Percentiles rank a stretch among this genome's conserved stretches.
Evolutionary conservation across 2,329 filamentous ascomycete genomes (phyloP).

Genomic region (Elsinoe ampelina): DNA sequence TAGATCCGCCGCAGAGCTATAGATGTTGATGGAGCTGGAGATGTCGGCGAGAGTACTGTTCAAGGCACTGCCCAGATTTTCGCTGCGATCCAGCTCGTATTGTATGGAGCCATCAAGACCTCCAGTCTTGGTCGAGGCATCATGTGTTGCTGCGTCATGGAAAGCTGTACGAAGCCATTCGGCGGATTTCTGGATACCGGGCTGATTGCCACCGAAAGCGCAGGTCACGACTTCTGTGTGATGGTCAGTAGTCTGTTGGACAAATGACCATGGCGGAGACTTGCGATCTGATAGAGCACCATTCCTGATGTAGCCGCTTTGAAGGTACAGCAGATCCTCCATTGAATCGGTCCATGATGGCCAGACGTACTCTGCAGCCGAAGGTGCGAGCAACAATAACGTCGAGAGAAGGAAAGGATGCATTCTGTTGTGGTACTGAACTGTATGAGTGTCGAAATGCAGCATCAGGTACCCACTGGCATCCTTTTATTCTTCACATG

Average conservation of each 20-base stretch:
- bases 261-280: neutral
- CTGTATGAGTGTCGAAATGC: neutral
- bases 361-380: neutral
- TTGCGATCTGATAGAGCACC: neutral
- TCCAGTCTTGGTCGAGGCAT: constrained; percentile 24
- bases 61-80: constrained; percentile 27
- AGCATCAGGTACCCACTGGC: neutral
- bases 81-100: constrained; percentile 24
- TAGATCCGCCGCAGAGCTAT: constrained; percentile 25
- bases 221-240: neutral
- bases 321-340: constrained; percentile 1
- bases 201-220: neutral
- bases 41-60: constrained; percentile 27
- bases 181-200: constrained; percentile 15
- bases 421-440: neutral
- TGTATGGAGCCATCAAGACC: constrained; percentile 30
- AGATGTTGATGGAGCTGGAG: constrained; percentile 21
- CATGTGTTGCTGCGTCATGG: constrained; percentile 28
- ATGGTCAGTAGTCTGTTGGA: neutral
- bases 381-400: neutral
- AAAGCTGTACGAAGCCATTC: constrained; percentile 29
- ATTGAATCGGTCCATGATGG: constrained; percentile 4
- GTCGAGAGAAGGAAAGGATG: neutral
- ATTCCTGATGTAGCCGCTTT: neutral
- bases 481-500: neutral